A percentile compares a stretch with the other conserved stretches of the same genome.
These are phyloP conservation scores for Colletotrichum noveboracense DNA, from an alignment of 2,329 filamentous ascomycete species.

Conservation along the genomic window DNA sequence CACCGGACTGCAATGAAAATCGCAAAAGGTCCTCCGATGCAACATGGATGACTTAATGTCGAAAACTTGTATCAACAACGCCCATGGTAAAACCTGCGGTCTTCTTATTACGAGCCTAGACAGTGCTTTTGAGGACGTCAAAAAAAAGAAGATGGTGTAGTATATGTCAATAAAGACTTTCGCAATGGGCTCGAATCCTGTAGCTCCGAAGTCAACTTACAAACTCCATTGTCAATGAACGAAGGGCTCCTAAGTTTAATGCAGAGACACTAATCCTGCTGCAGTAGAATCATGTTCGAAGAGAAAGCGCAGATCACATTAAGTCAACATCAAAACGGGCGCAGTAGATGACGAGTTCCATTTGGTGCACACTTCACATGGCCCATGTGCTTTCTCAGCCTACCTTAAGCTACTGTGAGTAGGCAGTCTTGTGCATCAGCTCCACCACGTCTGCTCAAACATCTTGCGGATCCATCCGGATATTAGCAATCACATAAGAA, in stretches of 20 bases:
- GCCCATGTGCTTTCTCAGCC: neutral
- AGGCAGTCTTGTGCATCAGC: neutral
- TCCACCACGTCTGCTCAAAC: neutral
- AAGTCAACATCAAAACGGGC: neutral
- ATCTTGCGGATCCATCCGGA: too few relatives aligned
- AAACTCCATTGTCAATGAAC: neutral
- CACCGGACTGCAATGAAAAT: too few relatives aligned
- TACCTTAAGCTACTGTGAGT: too few relatives aligned
- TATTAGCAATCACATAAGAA: neutral
- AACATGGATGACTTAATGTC: neutral
- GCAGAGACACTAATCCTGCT: rapidly evolving
- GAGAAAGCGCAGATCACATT: rapidly evolving
- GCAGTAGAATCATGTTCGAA: neutral
- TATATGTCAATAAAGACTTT: rapidly evolving
- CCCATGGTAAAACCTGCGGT: neutral
- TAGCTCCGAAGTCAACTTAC: neutral
- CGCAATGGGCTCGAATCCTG: rapidly evolving
- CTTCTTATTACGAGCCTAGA: neutral
- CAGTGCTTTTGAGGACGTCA: rapidly evolving
- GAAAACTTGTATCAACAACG: neutral
- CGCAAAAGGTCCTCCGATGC: too few relatives aligned
- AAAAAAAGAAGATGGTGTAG: neutral
- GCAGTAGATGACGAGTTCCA: neutral
- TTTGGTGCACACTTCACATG: neutral
- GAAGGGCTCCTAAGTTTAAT: neutral